Evolutionary conservation across 345 rosid species (phyloP).

Genomic region (Citrus australasica): DNA sequence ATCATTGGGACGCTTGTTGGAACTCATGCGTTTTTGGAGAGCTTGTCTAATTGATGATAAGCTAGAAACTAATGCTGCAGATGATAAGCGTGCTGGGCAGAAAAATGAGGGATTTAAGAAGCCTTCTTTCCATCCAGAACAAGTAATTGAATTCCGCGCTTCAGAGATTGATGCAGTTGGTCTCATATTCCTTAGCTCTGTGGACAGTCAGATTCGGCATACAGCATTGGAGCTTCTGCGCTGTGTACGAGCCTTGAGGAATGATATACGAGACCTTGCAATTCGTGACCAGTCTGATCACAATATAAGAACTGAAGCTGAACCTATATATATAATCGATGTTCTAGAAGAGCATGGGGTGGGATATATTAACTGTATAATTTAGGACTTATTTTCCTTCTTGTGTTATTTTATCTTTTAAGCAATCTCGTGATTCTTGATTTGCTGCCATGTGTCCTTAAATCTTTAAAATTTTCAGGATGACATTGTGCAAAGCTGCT

Average conservation of each 20-base stretch:
- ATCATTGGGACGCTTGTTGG: conserved; percentile 85
- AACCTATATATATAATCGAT: conserved; percentile 88
- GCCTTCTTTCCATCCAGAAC: conserved; percentile 64
- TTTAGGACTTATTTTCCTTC: conserved; percentile 3
- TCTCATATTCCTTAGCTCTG: conserved; percentile 88
- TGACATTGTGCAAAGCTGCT: conserved; percentile 97
- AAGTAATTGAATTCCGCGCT: conserved; percentile 77
- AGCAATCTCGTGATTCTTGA: conserved; percentile 2
- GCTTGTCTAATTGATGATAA: conserved; percentile 80
- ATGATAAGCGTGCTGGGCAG: conserved; percentile 42
- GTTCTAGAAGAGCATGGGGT: conserved; percentile 99
- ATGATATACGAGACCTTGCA: conserved; percentile 69
- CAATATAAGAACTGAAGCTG: conserved; percentile 65
- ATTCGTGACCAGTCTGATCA: conserved; percentile 56
- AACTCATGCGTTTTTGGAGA: conserved; percentile 99
- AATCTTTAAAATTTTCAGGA: conserved; percentile 48
- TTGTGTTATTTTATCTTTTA: not conserved
- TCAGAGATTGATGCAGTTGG: conserved; percentile 98
- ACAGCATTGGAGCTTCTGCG: conserved; percentile 92
- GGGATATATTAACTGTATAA: conserved; percentile 21
- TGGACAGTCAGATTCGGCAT: conserved; percentile 96
- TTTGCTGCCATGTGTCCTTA: not conserved
- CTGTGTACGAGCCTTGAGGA: conserved; percentile 92
- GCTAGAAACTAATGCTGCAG: conserved; percentile 44
- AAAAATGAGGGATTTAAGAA: conserved; percentile 64